phyloP scores from a whole-genome alignment of 352 stramenopile species.

The Pythium apleroticum region DNA sequence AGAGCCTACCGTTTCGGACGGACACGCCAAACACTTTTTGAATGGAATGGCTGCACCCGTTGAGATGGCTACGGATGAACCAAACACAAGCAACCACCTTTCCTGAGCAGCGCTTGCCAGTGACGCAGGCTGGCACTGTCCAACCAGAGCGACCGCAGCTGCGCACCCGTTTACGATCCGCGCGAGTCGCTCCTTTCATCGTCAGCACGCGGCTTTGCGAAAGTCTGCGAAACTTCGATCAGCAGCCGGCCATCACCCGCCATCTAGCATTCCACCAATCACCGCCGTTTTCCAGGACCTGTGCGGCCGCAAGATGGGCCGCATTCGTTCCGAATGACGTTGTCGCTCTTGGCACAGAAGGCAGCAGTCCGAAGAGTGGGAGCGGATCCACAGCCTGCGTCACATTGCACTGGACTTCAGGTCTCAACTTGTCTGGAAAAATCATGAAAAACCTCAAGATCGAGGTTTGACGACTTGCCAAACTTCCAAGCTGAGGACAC shows the following conservation, averaged over 20 bases:
- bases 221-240: constrained; percentile 4
- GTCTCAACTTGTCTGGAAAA: background rate
- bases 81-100: background rate
- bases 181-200: background rate
- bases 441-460: background rate
- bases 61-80: background rate
- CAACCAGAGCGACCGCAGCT: background rate
- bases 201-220: background rate
- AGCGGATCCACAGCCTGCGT: background rate
- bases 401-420: background rate
- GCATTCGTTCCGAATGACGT: background rate
- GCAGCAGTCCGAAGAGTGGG: constrained; percentile 2
- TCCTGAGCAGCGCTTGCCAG: background rate
- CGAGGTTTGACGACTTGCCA: background rate
- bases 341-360: constrained; percentile 6
- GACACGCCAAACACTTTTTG: background rate
- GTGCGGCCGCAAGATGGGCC: too few species aligned
- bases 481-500: background rate
- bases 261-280: constrained; percentile 6
- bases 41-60: background rate
- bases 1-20: background rate
- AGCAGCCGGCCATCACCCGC: background rate
- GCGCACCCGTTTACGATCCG: background rate
- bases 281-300: background rate
- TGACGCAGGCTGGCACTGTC: background rate